Conservation (phyloP, 2,329 filamentous ascomycete genomes). For the Albifimbria verrucaria region DNA sequence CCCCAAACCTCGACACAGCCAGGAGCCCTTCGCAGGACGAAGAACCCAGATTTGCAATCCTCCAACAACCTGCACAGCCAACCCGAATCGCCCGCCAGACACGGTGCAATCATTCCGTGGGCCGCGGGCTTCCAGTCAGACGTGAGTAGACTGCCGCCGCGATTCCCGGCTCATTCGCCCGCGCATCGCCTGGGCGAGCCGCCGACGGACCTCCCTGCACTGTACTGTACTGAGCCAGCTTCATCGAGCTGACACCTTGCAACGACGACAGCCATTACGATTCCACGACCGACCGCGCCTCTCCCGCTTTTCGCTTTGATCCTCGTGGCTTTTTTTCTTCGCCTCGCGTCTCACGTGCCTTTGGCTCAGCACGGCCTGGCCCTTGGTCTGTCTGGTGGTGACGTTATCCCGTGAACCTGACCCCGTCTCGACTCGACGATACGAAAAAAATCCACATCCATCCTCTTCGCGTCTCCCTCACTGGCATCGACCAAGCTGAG, state of each 20-base stretch:
- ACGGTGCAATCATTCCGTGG: neutral
- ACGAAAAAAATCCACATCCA: conserved; percentile 3
- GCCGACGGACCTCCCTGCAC: neutral
- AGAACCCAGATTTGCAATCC: neutral
- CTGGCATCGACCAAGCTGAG: conserved; percentile 18
- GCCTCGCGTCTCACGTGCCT: neutral
- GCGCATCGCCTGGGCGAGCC: neutral
- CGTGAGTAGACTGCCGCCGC: neutral
- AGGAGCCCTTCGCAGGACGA: neutral
- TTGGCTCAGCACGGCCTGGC: neutral
- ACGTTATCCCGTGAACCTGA: neutral
- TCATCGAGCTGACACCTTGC: neutral
- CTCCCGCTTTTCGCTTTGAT: neutral
- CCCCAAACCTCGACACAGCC: neutral
- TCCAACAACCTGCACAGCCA: neutral
- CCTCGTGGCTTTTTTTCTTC: neutral
- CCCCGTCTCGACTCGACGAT: neutral
- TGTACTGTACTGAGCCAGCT: too few relatives aligned
- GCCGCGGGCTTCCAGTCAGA: neutral
- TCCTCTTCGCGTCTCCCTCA: conserved; percentile 14
- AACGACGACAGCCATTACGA: neutral
- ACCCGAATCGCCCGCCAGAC: neutral
- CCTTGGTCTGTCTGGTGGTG: neutral
- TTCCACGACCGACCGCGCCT: neutral
- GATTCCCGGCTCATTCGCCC: neutral